Conservation (phyloP, 1,284 basidiomycete genomes). For the Pterulicium gracile region DNA sequence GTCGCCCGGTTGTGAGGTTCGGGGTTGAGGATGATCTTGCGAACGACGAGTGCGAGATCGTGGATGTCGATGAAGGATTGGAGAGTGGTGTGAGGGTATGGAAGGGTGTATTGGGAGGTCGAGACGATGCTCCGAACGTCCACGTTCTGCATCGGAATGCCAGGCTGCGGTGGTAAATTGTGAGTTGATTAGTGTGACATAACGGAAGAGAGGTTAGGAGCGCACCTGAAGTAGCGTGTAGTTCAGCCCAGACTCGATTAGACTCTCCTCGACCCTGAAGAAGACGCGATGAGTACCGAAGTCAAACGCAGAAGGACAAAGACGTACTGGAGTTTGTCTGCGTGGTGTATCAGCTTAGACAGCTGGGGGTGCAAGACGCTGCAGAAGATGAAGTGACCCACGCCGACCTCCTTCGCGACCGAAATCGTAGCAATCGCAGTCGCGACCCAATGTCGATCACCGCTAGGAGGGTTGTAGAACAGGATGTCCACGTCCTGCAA, state of each 20-base stretch:
- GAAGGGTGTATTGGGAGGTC: not conserved
- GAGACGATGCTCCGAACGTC: not conserved
- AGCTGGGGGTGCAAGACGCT: not conserved
- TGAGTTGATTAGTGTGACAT: no score
- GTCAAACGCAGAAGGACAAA: not conserved
- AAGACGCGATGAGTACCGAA: not conserved
- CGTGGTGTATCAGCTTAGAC: not conserved
- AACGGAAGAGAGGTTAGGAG: no score
- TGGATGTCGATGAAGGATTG: not conserved
- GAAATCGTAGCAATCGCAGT: not conserved
- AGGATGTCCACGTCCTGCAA: not conserved
- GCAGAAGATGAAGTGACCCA: not conserved
- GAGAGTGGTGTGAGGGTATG: not conserved
- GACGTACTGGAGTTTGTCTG: not conserved
- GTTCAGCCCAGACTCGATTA: not conserved
- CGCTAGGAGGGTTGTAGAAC: not conserved
- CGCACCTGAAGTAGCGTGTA: not conserved
- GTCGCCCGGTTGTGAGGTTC: not conserved
- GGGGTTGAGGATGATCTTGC: not conserved
- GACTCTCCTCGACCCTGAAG: not conserved
- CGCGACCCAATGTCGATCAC: not conserved
- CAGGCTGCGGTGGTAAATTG: no score
- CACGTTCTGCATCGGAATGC: not conserved
- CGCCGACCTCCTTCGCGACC: not conserved
- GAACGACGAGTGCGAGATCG: not conserved